These are phyloP conservation scores for Xylaria sp. DNA, from an alignment of 2,329 filamentous ascomycete genomes.

Conservation along the genomic window DNA sequence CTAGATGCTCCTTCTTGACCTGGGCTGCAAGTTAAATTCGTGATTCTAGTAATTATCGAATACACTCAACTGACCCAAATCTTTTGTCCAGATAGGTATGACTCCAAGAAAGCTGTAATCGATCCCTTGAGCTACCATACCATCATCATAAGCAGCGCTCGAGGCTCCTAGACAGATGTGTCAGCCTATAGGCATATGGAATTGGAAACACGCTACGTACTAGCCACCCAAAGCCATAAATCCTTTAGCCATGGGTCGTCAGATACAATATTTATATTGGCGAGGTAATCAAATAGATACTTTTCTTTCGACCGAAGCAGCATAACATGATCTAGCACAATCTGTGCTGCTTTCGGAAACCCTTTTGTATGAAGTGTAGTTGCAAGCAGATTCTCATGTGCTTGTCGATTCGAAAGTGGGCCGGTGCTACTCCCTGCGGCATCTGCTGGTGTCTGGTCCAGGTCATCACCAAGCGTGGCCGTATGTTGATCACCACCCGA, in stretches of 20 bases:
- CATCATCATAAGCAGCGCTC: conserved; percentile 69
- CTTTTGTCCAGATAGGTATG: conserved; percentile 75
- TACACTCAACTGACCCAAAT: conserved; percentile 64
- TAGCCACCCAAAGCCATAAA: conserved; percentile 79
- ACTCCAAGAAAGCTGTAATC: conserved; percentile 83
- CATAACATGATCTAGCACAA: conserved; percentile 66
- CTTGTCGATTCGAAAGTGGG: conserved; percentile 62
- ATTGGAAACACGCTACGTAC: conserved; percentile 53
- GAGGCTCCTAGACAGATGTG: conserved; percentile 62
- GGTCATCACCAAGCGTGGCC: conserved; percentile 35
- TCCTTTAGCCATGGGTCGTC: conserved; percentile 81
- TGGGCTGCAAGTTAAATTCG: conserved; percentile 44
- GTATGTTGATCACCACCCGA: conserved; percentile 34
- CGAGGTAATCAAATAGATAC: conserved; percentile 71
- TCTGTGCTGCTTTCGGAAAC: conserved; percentile 62
- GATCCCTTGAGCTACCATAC: conserved; percentile 74
- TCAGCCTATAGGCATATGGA: conserved; percentile 30
- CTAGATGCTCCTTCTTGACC: conserved; percentile 61
- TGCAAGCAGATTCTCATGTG: conserved; percentile 65
- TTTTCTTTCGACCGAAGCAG: conserved; percentile 68
- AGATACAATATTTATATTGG: conserved; percentile 72
- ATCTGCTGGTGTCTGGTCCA: conserved; percentile 50
- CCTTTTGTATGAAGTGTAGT: conserved; percentile 57
- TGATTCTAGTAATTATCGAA: conserved; percentile 6
- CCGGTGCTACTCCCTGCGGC: conserved; percentile 52